A percentile compares a stretch with the other conserved stretches of the same genome.
These are phyloP conservation scores for Saprolegnia diclina DNA, from an alignment of 352 stramenopile species.

Conservation along the genomic window DNA sequence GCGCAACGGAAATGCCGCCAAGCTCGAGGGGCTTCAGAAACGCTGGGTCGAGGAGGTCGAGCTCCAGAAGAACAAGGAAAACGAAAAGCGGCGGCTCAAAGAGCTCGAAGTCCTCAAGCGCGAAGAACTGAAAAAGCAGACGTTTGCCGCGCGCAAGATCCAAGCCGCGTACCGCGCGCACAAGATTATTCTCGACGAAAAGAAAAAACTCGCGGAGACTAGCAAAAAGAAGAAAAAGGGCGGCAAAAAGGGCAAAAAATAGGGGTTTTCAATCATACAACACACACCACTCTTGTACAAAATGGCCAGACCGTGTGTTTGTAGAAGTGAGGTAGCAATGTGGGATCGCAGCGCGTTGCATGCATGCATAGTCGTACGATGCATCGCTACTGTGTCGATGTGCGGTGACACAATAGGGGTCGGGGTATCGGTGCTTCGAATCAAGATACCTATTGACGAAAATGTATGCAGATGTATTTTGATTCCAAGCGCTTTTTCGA, in stretches of 20 bases:
- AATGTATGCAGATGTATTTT: too few species aligned
- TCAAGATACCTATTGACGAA: too few species aligned
- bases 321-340: too few species aligned
- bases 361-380: too few species aligned
- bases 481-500: too few species aligned
- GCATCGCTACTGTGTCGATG: too few species aligned
- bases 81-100: slow-evolving; percentile 58
- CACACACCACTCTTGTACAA: not conserved
- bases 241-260: slow-evolving; percentile 52
- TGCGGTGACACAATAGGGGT: too few species aligned
- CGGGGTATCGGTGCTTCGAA: too few species aligned
- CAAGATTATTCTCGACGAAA: slow-evolving; percentile 46
- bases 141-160: slow-evolving; percentile 59
- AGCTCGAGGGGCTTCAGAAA: slow-evolving; percentile 60
- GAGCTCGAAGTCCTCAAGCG: slow-evolving; percentile 59
- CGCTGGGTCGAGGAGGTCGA: slow-evolving; percentile 69
- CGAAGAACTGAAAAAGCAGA: slow-evolving; percentile 64
- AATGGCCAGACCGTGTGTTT: not conserved
- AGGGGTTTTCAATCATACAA: not conserved
- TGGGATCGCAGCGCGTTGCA: too few species aligned
- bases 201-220: slow-evolving; percentile 49
- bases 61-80: slow-evolving; percentile 61
- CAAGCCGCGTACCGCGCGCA: slow-evolving; percentile 52
- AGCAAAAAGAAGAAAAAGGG: slow-evolving; percentile 69
- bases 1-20: slow-evolving; percentile 48